Evolutionary conservation across 257 asterid genomes (phyloP).

Genomic region (Oldenlandia corymbosa): DNA sequence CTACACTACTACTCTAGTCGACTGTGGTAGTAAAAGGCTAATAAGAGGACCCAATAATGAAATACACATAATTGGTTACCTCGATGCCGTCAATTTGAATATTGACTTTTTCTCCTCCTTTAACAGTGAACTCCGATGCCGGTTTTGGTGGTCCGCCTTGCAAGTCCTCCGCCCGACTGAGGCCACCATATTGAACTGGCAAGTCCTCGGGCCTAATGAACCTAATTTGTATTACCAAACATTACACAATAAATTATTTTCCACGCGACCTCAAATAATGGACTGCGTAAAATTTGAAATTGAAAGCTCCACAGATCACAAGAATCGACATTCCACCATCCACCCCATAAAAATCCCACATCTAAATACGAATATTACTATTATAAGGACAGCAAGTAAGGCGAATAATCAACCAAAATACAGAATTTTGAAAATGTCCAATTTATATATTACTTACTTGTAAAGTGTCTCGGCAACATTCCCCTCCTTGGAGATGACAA

Average conservation of each 20-base stretch:
- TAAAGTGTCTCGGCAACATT: constrained; percentile 78
- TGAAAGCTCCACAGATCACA: no score
- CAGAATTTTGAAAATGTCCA: no score
- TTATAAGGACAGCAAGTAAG: no score
- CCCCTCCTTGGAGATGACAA: constrained; percentile 92
- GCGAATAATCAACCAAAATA: no score
- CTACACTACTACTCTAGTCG: no score
- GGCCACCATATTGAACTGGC: constrained; percentile 83
- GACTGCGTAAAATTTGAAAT: no score
- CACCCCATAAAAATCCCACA: constrained; percentile 10
- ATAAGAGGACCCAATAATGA: background rate
- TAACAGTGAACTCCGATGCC: constrained; percentile 81
- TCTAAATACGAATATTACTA: constrained; percentile 9
- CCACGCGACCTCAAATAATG: no score
- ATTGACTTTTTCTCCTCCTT: constrained; percentile 89
- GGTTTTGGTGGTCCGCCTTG: constrained; percentile 63
- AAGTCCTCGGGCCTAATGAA: constrained; percentile 74
- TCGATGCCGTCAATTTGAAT: constrained; percentile 95
- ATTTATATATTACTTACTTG: constrained; percentile 41
- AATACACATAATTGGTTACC: constrained; percentile 42
- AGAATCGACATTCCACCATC: constrained; percentile 22
- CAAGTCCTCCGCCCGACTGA: constrained; percentile 60
- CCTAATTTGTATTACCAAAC: constrained; percentile 41
- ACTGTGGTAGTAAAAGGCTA: no score
- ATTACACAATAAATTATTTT: no score